A percentile compares a stretch with the other conserved stretches of the same genome.
phyloP scores from a whole-genome alignment of 768 basidiomycete species.

The Kwoniella shandongensis region DNA sequence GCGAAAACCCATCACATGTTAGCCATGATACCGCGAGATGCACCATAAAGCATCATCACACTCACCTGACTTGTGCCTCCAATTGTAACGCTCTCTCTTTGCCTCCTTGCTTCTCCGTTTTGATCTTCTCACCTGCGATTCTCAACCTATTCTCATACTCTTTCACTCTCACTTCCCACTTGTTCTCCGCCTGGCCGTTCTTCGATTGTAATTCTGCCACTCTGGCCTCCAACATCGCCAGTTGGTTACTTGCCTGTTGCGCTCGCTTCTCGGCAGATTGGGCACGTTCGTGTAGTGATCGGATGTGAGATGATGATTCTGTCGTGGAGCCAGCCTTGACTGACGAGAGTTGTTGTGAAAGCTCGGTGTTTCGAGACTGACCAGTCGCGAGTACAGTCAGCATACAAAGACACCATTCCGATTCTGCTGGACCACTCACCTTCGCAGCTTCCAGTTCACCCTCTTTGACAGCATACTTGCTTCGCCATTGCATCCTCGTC shows the following conservation, averaged over 20 bases:
- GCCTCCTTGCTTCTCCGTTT: constrained; percentile 87
- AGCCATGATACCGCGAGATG: not conserved
- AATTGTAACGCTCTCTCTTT: constrained; percentile 65
- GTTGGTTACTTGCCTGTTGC: constrained; percentile 79
- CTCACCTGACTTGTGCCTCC: constrained; percentile 50
- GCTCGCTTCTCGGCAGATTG: constrained; percentile 83
- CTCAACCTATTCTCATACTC: constrained; percentile 82
- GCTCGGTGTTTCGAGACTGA: constrained; percentile 71
- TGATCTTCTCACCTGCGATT: constrained; percentile 85
- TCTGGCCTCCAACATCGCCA: constrained; percentile 79
- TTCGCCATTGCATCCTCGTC: constrained; percentile 77
- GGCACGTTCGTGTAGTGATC: constrained; percentile 69
- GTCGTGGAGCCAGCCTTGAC: constrained; percentile 62
- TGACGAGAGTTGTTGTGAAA: constrained; percentile 67
- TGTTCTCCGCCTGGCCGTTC: constrained; percentile 69
- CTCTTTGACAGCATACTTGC: constrained; percentile 75
- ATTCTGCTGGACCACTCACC: constrained; percentile 57
- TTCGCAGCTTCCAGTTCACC: constrained; percentile 86
- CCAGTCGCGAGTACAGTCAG: not conserved
- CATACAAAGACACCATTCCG: not conserved
- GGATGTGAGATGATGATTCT: constrained; percentile 63
- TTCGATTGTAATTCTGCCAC: constrained; percentile 71
- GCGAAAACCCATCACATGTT: not conserved
- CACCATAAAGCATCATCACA: not conserved
- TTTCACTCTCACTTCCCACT: constrained; percentile 93